These are phyloP conservation scores for Psilocybe sp. DNA, from an alignment of 768 basidiomycete genomes.

Conservation along the genomic window DNA sequence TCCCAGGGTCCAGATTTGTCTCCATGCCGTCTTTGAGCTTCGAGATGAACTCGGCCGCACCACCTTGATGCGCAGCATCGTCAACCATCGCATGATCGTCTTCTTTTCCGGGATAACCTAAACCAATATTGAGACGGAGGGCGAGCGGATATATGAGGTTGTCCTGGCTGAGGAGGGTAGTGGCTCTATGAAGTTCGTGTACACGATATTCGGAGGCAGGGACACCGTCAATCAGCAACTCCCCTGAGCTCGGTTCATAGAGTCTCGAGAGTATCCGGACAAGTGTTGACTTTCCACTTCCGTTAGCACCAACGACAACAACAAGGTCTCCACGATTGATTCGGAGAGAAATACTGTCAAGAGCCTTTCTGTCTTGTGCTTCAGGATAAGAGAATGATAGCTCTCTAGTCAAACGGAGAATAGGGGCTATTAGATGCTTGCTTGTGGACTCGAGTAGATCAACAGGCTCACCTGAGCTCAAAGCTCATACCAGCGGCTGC, in stretches of 20 bases:
- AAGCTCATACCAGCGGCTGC: not conserved
- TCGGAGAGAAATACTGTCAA: conserved; percentile 38
- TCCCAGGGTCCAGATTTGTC: conserved; percentile 34
- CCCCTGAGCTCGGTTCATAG: conserved; percentile 43
- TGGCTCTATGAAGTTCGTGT: conserved; percentile 39
- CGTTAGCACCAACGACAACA: conserved; percentile 58
- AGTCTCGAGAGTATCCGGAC: conserved; percentile 48
- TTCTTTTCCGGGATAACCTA: conserved; percentile 23
- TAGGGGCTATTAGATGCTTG: not conserved
- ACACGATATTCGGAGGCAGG: conserved; percentile 35
- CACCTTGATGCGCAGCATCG: conserved; percentile 34
- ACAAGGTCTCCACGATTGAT: conserved; percentile 47
- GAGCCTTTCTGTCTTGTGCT: conserved; percentile 29
- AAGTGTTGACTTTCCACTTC: conserved; percentile 53
- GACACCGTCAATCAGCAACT: conserved; percentile 40
- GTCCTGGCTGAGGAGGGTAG: conserved; percentile 48
- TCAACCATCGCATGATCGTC: conserved; percentile 20
- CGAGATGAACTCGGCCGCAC: conserved; percentile 37
- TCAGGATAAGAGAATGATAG: conserved; percentile 54
- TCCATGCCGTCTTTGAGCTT: conserved; percentile 36
- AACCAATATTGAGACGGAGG: conserved; percentile 36
- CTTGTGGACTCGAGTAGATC: not conserved
- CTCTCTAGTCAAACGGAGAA: conserved; percentile 29
- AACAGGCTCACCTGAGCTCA: conserved; percentile 14
- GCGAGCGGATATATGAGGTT: conserved; percentile 47